Base-by-base conservation (phyloP, 2,329 filamentous ascomycete genomes). In the Verticillium klebahnii region DNA sequence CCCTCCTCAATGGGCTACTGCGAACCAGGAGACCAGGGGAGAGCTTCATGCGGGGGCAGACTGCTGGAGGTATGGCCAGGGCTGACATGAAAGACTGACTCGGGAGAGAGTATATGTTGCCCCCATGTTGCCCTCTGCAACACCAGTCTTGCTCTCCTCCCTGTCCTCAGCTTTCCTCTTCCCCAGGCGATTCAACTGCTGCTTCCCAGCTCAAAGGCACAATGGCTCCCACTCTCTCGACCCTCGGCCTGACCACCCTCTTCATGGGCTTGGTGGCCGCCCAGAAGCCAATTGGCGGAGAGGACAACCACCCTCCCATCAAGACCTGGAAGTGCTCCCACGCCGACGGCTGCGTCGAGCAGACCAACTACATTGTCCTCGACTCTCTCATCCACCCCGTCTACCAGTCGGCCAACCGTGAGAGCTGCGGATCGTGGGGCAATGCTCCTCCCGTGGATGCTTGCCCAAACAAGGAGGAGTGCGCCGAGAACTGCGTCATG, bases 401-500 rank as follows among this genome's bases (percentile, higher is more conserved):
- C 58, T 78, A 82, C 66, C 77, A 80, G 60, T 67, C 68, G 50
- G 67, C 70, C 61, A 71, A 72, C 65, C 69, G 69, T 4, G 69
- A 61, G 17, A 67, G 69, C 62, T 77, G 75, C 66, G 71, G 71
- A 57, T 64, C 69, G 32, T 73, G 66, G 66, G 75, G 73, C n/a
- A 69, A 63, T 37, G 63, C 67, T 3, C 69, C 76, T 32, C 78
- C 83, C 64, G 61, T 68, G 14, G 77, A 75, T 1, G 78, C 77
- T 0, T 85, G 83, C 66, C 80, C 82, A 0, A 78, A 82, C 64
- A 75, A 77, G 62, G 75, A 74, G 61, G 77, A 78, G 0, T 86
- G 84, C 64, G 79, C 81, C 3, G 67, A 78, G 67, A 85, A 85
- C 71, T 86, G 84, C 68, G 74, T 83, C 61, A 77, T 85, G 50